Evolutionary conservation across 2,329 filamentous ascomycete species (phyloP).

Genomic region (Pestalotiopsis sp.): DNA sequence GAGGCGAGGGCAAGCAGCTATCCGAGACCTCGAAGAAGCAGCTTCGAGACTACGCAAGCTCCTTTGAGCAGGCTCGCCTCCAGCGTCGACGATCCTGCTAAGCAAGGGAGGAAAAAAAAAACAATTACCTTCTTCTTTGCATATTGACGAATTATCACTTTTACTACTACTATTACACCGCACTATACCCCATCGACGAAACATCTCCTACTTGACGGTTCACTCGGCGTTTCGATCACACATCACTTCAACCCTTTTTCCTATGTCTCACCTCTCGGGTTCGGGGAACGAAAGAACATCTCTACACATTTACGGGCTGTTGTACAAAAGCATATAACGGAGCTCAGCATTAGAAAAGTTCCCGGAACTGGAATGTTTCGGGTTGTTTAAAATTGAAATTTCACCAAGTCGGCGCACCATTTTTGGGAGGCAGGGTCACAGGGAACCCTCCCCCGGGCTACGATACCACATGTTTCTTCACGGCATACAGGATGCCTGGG

Average conservation of each 20-base stretch:
- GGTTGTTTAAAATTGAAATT: neutral
- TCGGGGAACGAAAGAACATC: constrained; percentile 30
- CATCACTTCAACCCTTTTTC: constrained; percentile 15
- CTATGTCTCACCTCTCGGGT: constrained; percentile 17
- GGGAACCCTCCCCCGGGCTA: neutral
- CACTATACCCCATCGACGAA: constrained; percentile 21
- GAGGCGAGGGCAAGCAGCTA: constrained; percentile 57
- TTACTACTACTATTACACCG: constrained; percentile 3
- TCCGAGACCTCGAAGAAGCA: constrained; percentile 80
- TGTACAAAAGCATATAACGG: constrained; percentile 54
- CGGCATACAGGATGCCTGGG: neutral
- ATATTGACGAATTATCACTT: neutral
- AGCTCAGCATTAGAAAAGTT: constrained; percentile 53
- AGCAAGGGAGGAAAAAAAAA: constrained; percentile 15
- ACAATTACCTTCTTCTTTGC: neutral
- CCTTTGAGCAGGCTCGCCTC: constrained; percentile 79
- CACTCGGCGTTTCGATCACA: neutral
- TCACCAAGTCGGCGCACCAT: constrained; percentile 29
- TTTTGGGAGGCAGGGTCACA: constrained; percentile 16
- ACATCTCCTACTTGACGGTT: constrained; percentile 18
- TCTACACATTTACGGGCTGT: constrained; percentile 34
- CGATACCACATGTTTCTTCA: neutral
- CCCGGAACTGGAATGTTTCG: constrained; percentile 23
- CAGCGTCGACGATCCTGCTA: constrained; percentile 62
- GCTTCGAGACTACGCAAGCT: constrained; percentile 82